Conservation (phyloP, 75 land plant genomes). For the Isoetes taiwanensis region DNA sequence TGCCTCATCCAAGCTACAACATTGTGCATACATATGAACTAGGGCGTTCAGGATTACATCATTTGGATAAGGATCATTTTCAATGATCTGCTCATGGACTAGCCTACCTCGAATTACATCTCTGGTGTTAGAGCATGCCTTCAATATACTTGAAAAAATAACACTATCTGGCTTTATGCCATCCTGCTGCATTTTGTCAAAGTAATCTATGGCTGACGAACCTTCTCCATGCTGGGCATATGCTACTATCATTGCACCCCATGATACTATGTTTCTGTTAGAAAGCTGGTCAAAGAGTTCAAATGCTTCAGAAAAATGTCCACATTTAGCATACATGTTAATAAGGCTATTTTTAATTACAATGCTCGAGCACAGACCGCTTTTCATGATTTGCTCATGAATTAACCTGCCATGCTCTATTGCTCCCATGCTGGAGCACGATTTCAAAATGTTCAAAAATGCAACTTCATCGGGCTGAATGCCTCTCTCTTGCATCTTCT, state of each 20-base stretch:
- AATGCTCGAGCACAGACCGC: too few relatives aligned
- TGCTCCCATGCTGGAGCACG: too few relatives aligned
- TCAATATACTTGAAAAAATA: constrained; percentile 11
- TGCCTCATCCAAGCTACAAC: constrained; percentile 11
- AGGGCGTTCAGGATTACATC: constrained; percentile 35
- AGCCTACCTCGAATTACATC: constrained; percentile 17
- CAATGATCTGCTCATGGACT: constrained; percentile 29
- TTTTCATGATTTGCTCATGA: too few relatives aligned
- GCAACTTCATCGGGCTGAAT: not conserved
- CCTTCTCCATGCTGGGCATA: constrained; percentile 19
- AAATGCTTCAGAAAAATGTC: too few relatives aligned
- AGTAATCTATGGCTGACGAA: constrained; percentile 13
- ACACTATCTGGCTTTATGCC: constrained; percentile 22
- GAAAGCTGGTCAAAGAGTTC: too few relatives aligned
- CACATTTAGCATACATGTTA: too few relatives aligned
- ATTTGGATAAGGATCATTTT: constrained; percentile 23
- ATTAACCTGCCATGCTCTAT: too few relatives aligned
- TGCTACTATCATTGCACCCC: too few relatives aligned
- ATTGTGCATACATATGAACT: constrained; percentile 34
- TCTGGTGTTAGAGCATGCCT: not conserved
- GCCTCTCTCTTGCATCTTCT: not conserved
- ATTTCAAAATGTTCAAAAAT: not conserved
- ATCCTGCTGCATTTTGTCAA: constrained; percentile 17
- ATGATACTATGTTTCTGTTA: too few relatives aligned
- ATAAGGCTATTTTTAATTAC: too few relatives aligned